Evolutionary conservation across 106 monocot genomes (phyloP).

Genomic region (Narthecium ossifragum): DNA sequence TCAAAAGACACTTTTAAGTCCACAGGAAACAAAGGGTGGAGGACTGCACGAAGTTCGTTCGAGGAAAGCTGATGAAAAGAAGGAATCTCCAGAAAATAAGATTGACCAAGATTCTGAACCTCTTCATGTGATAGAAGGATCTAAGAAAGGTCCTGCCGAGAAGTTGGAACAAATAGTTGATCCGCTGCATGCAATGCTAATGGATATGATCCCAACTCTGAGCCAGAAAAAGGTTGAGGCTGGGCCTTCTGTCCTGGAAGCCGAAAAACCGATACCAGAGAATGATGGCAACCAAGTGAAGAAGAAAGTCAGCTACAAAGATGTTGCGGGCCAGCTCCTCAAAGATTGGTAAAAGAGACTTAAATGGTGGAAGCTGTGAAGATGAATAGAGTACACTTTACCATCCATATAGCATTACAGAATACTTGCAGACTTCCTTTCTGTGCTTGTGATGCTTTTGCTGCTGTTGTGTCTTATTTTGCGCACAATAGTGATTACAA

Average conservation of each 20-base stretch:
- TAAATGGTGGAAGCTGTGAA: neutral
- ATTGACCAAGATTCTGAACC: constrained; percentile 7
- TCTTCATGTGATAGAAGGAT: constrained; percentile 6
- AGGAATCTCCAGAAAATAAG: constrained; percentile 3
- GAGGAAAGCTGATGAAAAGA: neutral
- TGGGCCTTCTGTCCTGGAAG: neutral
- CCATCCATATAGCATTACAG: too few relatives aligned
- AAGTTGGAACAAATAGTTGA: constrained; percentile 55
- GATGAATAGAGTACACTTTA: too few relatives aligned
- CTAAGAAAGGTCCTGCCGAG: constrained; percentile 11
- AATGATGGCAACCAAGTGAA: constrained; percentile 29
- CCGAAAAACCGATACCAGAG: constrained; percentile 12
- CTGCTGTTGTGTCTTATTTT: too few relatives aligned
- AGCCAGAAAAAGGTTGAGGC: constrained; percentile 46
- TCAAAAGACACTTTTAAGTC: constrained; percentile 3
- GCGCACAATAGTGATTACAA: too few relatives aligned
- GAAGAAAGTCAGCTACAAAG: constrained; percentile 93
- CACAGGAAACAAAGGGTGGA: constrained; percentile 1
- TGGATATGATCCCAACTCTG: constrained; percentile 84
- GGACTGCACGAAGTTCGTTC: neutral
- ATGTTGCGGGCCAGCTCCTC: constrained; percentile 64
- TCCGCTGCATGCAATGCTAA: constrained; percentile 76
- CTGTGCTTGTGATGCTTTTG: too few relatives aligned
- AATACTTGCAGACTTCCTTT: too few relatives aligned
- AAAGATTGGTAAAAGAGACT: constrained; percentile 47